Evolutionary conservation across 75 land plant genomes (phyloP), one percentile per base, ranked within the genome.

Genomic region (Pinus tabuliformis): DNA sequence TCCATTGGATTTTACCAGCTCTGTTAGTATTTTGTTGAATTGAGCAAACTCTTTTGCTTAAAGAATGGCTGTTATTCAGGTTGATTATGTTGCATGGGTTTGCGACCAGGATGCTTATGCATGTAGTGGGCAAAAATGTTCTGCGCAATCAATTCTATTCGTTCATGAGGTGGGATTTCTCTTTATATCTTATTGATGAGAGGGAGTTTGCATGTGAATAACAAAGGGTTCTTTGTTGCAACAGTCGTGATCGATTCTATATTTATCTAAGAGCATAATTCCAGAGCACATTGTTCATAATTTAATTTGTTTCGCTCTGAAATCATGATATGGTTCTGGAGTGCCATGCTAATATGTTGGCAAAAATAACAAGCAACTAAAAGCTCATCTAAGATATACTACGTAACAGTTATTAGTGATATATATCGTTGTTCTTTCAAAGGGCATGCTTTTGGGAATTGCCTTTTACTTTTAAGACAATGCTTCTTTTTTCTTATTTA

Each of bases 61-160:
- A 68, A 28, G 59, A 17, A 21, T 57, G 52, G 15, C 57, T 26
- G 21, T 57, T 52, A 70, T 56, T 64, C 91, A 97, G 99, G 98
- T 83, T 59, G 98, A 97, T 66, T 97, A 97, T 81, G 95, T 97
- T 71, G 93, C 99, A 21, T 97, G 99, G 99, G 99, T 97, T 49
- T 97, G 99, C 81, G 99, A 97, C 81, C 99, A 97, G 72, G 99
- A 97, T 86, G 99, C 99, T 57, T 97, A 94, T 85, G 99, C 99
- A 26, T 97, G 99, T 77, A 97, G 99, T 82, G 99, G 99, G 4
- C 99, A 97, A 57, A 97, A 97, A 81, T 97, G 99, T 75, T 97
- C 99, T 63, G 99, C 98, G 26, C 98, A 97, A 74, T 97, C 99
- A 56, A 91, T 97, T 57, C 77, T 97, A 22, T 97, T 97, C 78